Percentiles rank a stretch among this genome's conserved stretches.
Evolutionary conservation across 2,329 filamentous ascomycete genomes (phyloP).

Genomic region (Macrophomina pseudophaseolina): DNA sequence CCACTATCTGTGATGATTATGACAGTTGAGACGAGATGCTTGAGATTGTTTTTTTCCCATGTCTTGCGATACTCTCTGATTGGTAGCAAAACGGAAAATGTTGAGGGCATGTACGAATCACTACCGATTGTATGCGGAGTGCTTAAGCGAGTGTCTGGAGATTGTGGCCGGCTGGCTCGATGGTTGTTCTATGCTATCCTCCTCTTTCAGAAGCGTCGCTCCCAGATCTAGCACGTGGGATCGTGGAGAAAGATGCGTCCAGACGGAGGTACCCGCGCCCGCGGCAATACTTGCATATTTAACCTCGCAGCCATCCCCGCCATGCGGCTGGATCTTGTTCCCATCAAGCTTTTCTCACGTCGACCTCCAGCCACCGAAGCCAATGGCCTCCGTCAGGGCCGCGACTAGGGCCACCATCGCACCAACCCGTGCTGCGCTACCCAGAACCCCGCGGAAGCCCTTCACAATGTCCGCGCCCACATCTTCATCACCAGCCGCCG

Average conservation of each 20-base stretch:
- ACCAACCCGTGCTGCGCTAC: neutral
- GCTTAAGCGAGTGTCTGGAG: neutral
- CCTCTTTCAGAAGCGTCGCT: too few relatives aligned
- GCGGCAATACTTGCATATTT: neutral
- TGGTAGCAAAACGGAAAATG: slow-evolving; percentile 6
- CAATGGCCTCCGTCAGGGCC: too few relatives aligned
- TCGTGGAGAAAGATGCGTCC: neutral
- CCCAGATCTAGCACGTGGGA: too few relatives aligned
- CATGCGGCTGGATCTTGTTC: neutral
- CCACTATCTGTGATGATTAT: neutral
- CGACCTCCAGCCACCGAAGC: too few relatives aligned
- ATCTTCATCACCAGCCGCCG: neutral
- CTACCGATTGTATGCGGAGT: neutral
- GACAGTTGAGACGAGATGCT: slow-evolving; percentile 3
- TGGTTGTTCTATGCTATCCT: too few relatives aligned
- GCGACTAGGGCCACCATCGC: neutral
- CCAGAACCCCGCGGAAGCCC: too few relatives aligned
- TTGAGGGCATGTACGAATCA: slow-evolving; percentile 1
- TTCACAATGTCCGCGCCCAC: neutral
- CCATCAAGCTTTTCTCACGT: neutral
- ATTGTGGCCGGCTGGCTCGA: neutral
- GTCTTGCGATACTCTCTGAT: neutral
- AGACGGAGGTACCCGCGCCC: neutral
- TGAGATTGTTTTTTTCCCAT: neutral
- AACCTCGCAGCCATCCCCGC: neutral